Conservation (phyloP, 2,329 filamentous ascomycete genomes). For the Pestalotiopsis sp. region DNA sequence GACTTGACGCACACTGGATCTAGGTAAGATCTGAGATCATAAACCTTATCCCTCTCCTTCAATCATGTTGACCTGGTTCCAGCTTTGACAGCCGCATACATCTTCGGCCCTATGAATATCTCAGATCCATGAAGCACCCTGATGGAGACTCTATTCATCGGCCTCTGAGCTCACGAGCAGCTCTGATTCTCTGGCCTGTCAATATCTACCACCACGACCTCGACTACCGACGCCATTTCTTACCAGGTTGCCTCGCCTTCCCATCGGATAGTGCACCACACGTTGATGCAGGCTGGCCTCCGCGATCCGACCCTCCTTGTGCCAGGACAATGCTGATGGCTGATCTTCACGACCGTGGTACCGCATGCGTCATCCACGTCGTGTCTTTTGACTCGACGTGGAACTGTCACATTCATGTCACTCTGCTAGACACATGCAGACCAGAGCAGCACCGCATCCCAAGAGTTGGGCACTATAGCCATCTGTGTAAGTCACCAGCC, state of each 20-base stretch:
- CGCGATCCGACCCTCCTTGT: constrained; percentile 7
- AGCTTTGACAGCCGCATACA: no score
- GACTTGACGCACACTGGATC: neutral
- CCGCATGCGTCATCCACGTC: constrained; percentile 10
- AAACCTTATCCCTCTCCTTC: neutral
- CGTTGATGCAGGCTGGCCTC: neutral
- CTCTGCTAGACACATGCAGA: neutral
- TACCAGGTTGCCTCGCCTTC: neutral
- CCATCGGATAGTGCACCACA: constrained; percentile 3
- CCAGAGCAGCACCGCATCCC: neutral
- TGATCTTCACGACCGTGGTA: constrained; percentile 3
- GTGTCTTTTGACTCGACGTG: constrained; percentile 1
- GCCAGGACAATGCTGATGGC: neutral
- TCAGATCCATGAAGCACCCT: neutral
- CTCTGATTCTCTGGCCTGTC: neutral
- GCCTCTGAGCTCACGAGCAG: neutral
- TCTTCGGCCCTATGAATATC: no score
- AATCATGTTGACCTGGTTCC: no score
- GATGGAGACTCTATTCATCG: neutral
- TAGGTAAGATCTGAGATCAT: neutral
- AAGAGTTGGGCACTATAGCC: neutral
- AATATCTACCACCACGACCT: neutral
- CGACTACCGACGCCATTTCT: neutral
- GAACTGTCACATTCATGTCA: constrained; percentile 1
- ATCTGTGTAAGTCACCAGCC: neutral